phyloP scores from a whole-genome alignment of 2,329 filamentous ascomycete species.

The Ceratocystiopsis minuta region DNA sequence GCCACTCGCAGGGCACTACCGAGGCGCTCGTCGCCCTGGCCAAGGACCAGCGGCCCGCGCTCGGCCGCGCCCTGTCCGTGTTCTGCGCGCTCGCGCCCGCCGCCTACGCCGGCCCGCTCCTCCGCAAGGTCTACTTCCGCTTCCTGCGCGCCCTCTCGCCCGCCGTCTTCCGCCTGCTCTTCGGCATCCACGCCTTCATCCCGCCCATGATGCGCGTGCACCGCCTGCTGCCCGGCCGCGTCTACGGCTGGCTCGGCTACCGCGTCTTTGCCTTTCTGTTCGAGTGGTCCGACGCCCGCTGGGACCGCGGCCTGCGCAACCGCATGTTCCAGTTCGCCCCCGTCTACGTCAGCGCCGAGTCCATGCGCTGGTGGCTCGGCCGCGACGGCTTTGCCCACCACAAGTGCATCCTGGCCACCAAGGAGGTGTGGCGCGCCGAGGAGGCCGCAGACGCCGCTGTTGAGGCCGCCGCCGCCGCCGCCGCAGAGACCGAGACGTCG shows the following conservation, averaged over 20 bases:
- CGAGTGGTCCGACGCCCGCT: conserved; percentile 66
- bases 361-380: conserved; percentile 92
- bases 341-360: conserved; percentile 75
- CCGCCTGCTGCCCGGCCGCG: conserved; percentile 36
- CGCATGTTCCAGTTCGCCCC: conserved; percentile 87
- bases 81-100: conserved; percentile 86
- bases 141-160: conserved; percentile 75
- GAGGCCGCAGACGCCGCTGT: conserved; percentile 26
- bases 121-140: conserved; percentile 77
- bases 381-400: conserved; percentile 63
- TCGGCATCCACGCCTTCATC: conserved; percentile 87
- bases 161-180: conserved; percentile 57
- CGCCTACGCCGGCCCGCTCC: conserved; percentile 71
- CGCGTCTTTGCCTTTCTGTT: conserved; percentile 81
- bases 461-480: too few species aligned
- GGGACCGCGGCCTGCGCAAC: conserved; percentile 63
- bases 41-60: conserved; percentile 72
- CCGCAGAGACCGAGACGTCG: conserved; percentile 10
- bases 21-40: conserved; percentile 75
- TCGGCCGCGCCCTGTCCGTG: conserved; percentile 67
- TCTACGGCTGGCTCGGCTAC: conserved; percentile 76
- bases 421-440: conserved; percentile 46
- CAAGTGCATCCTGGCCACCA: conserved; percentile 71
- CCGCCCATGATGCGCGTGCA: conserved; percentile 86
- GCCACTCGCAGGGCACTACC: conserved; percentile 82